Conservation (phyloP, 768 basidiomycete genomes). For the Trichaptum fuscoviolaceum region DNA sequence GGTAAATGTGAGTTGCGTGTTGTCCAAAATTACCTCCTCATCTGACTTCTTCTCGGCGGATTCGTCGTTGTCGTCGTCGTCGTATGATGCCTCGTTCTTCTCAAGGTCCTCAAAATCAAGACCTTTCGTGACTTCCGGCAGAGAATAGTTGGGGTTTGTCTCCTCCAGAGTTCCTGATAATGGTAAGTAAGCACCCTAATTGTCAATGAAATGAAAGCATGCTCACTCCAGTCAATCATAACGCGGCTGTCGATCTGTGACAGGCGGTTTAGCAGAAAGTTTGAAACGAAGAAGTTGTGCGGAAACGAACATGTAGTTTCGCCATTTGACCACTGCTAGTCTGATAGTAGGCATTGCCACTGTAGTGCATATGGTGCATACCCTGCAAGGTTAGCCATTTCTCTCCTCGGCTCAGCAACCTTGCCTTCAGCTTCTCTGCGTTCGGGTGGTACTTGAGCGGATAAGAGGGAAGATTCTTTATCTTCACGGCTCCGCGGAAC, state of each 20-base stretch:
- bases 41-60: constrained; percentile 1
- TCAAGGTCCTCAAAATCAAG: constrained; percentile 17
- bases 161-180: constrained; percentile 23
- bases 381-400: constrained; percentile 7
- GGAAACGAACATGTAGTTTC: background rate
- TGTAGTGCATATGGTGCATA: constrained; percentile 3
- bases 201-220: background rate
- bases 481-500: background rate
- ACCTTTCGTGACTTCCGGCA: constrained; percentile 19
- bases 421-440: background rate
- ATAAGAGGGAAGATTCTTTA: background rate
- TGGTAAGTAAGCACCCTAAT: constrained; percentile 1
- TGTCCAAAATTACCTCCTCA: background rate
- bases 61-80: constrained; percentile 3
- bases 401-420: background rate
- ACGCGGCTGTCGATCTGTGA: background rate
- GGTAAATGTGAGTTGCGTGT: constrained; percentile 40
- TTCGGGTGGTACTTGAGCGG: constrained; percentile 7
- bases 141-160: constrained; percentile 21
- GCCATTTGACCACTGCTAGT: background rate
- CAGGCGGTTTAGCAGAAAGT: background rate
- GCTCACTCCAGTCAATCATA: background rate
- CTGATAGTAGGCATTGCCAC: constrained; percentile 8
- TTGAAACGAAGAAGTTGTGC: background rate
- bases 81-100: background rate